Conservation (phyloP, 306 rosid genomes). For the Acmispon strigosus region DNA sequence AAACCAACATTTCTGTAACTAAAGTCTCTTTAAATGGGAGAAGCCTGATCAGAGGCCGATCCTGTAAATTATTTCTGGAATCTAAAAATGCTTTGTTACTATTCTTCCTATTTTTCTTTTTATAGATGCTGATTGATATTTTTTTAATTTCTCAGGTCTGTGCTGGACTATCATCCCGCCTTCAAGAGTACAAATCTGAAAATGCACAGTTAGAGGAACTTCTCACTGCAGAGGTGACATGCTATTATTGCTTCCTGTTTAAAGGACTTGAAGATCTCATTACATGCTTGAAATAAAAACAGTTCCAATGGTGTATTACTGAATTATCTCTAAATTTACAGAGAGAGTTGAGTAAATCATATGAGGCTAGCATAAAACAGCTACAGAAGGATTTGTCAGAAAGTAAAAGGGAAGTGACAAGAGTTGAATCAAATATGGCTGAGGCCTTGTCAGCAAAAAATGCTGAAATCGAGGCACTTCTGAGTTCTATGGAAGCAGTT, state of each 20-base stretch:
- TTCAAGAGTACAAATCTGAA: constrained; percentile 94
- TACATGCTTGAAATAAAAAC: constrained; percentile 9
- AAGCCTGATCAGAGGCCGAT: not conserved
- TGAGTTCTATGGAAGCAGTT: constrained; percentile 68
- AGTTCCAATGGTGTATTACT: not conserved
- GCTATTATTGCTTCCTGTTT: constrained; percentile 14
- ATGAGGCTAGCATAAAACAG: constrained; percentile 77
- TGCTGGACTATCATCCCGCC: constrained; percentile 95
- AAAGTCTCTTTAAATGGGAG: not conserved
- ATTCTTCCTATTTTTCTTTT: constrained; percentile 22
- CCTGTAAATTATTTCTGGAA: constrained; percentile 7
- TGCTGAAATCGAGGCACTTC: constrained; percentile 85
- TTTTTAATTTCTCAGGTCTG: constrained; percentile 60
- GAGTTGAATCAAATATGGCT: constrained; percentile 78
- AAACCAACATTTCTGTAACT: constrained; percentile 6
- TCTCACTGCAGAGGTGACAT: constrained; percentile 80
- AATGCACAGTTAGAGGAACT: constrained; percentile 98
- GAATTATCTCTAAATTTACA: constrained; percentile 32
- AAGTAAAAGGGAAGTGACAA: constrained; percentile 71
- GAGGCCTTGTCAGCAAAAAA: constrained; percentile 95
- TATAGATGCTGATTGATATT: constrained; percentile 20
- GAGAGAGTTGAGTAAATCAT: constrained; percentile 95
- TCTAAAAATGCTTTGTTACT: not conserved
- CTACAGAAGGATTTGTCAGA: constrained; percentile 65
- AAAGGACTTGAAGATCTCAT: constrained; percentile 9